phyloP scores from a whole-genome alignment of 371 early-diverging fungal species.

The Mortierella sp. region DNA sequence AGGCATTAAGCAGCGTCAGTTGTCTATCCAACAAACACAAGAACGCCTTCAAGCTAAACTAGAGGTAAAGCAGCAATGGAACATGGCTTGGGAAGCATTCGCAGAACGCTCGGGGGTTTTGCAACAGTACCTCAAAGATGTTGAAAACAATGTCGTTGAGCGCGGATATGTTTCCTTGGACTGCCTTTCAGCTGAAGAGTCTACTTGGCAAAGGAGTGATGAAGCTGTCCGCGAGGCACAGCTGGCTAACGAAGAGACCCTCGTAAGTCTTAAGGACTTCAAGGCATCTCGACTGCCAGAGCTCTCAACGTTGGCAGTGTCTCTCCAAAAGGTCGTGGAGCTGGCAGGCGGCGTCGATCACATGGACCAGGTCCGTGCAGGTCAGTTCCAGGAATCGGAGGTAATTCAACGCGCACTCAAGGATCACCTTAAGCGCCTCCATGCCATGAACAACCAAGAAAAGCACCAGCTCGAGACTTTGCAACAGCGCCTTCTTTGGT shows the following conservation, averaged over 20 bases:
- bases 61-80: constrained; percentile 53
- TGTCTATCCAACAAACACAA: constrained; percentile 31
- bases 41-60: constrained; percentile 32
- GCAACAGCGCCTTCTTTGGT: constrained; percentile 36
- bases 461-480: constrained; percentile 33
- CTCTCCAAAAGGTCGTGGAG: constrained; percentile 20
- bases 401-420: constrained; percentile 9
- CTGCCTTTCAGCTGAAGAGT: constrained; percentile 24
- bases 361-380: constrained; percentile 22
- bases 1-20: constrained; percentile 26
- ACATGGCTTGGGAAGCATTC: constrained; percentile 41
- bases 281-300: constrained; percentile 27
- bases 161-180: constrained; percentile 30
- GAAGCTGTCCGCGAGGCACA: constrained; percentile 22
- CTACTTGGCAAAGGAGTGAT: constrained; percentile 25
- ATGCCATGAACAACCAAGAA: constrained; percentile 32
- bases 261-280: constrained; percentile 33
- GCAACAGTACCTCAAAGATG: constrained; percentile 31
- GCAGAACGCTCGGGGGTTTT: constrained; percentile 26
- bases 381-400: constrained; percentile 23
- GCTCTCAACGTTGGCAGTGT: constrained; percentile 14
- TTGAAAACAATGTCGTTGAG: constrained; percentile 20
- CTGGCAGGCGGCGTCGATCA: constrained; percentile 29
- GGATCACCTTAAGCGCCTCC: constrained; percentile 22
- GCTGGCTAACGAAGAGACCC: constrained; percentile 32